phyloP scores from a whole-genome alignment of 306 rosid species.

The Lupinus albus region DNA sequence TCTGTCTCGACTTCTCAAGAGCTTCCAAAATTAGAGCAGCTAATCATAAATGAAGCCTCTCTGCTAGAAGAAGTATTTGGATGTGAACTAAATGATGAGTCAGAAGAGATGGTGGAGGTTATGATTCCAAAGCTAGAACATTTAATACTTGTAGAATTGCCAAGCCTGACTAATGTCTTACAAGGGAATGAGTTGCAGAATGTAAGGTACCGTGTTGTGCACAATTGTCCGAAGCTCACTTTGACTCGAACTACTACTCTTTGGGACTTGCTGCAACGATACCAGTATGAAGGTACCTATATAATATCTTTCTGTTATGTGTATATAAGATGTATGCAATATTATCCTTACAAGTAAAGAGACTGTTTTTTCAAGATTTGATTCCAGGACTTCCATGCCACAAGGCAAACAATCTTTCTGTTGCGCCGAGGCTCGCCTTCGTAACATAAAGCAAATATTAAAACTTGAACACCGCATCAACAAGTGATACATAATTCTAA shows the following conservation, averaged over 20 bases:
- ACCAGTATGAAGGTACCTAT: neutral
- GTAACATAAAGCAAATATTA: no score
- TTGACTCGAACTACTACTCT: neutral
- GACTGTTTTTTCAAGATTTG: no score
- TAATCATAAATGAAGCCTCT: neutral
- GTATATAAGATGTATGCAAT: no score
- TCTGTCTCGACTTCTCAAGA: neutral
- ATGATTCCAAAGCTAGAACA: neutral
- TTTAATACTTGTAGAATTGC: neutral
- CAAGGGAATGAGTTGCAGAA: neutral
- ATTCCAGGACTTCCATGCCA: no score
- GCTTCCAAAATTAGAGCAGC: neutral
- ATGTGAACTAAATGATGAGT: neutral
- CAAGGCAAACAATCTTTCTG: no score
- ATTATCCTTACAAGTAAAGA: no score
- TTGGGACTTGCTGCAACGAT: neutral
- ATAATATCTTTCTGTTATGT: neutral
- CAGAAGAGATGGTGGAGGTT: neutral
- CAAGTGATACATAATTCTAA: neutral
- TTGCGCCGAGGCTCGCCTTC: no score
- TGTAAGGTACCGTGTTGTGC: neutral
- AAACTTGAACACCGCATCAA: neutral
- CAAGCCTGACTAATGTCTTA: neutral
- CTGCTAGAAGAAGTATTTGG: neutral
- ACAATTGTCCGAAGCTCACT: neutral